These are phyloP conservation scores for Funneliformis geosporum DNA, from an alignment of 192 early-diverging fungal genomes.

Conservation along the genomic window DNA sequence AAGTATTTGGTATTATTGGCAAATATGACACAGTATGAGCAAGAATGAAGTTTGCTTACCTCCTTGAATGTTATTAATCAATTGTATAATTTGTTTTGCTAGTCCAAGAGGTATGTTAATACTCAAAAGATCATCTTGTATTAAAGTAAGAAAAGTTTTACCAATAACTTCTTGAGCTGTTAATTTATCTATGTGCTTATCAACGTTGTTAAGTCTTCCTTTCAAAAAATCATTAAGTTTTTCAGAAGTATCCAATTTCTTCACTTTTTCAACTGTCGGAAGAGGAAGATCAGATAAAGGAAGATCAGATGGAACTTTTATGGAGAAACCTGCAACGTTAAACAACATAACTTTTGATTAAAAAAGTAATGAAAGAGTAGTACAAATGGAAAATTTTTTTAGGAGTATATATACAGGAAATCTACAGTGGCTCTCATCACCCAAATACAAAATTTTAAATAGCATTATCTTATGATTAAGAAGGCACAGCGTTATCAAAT, in stretches of 20 bases:
- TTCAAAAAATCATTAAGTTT: slow-evolving; percentile 16
- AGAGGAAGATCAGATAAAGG: neutral
- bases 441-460: too few species aligned
- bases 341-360: too few species aligned
- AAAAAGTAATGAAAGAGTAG: too few species aligned
- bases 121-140: neutral
- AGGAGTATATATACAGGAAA: too few species aligned
- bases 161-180: neutral
- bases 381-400: too few species aligned
- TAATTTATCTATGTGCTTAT: slow-evolving; percentile 6
- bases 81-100: neutral
- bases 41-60: neutral
- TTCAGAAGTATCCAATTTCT: neutral
- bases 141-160: neutral
- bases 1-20: too few species aligned
- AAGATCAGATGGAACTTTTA: too few species aligned
- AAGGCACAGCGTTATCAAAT: too few species aligned
- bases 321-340: too few species aligned
- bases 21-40: too few species aligned
- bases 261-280: neutral
- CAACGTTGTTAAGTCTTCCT: neutral
- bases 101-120: neutral
- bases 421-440: too few species aligned
- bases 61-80: neutral
- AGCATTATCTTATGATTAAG: too few species aligned